Evolutionary conservation across 2,329 filamentous ascomycete genomes (phyloP), one percentile per base, ranked within the genome.

Genomic region (Ceratocystis cubensis): DNA sequence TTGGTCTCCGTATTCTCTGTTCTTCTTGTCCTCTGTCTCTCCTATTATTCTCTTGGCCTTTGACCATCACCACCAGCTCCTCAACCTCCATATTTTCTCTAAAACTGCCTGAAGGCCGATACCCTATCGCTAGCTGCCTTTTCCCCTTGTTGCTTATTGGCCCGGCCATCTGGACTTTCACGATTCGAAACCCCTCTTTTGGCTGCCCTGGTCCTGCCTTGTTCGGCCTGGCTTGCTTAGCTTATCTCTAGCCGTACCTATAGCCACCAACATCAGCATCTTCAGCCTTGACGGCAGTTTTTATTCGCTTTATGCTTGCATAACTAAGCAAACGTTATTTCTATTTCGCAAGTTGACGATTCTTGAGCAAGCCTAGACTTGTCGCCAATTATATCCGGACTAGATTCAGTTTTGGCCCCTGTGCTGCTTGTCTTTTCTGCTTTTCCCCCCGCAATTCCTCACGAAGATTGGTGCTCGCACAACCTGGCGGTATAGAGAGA

Each of bases 171-270:
- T 59, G 30, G 6, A 59, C 56, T 30, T 37, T n/a, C 13, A 59
- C 17, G 22, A 53, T 22, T 25, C 5, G 46, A 46, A 63, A 63
- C 41, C 61, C 28, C 61, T 63, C 20, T 46, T 50, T 46, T 63
- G 28, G 28, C 56, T 30, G 56, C 28, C 56, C 33, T 30, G 28
- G 10, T 59, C 33, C 33, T 48, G n/a, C 20, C 46, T 20, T 50
- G 46, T 50, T 50, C 30, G 25, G 25, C 5, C 30, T 30, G 53
- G 22, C 53, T 57, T 57, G 53, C 20, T 10, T 50, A 50, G 22
- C 56, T 59, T 37, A 57, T 59, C 56, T 37, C 20, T 37, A n/a
- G 30, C 6, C 28, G 28, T 7, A 10, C 53, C 28, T 33, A 22
- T 10, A 13, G 17, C 25, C 28, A 57, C 53, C 25, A 37, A 25